Evolutionary conservation across 2,329 filamentous ascomycete genomes (phyloP), one percentile per base, ranked within the genome.

Genomic region (Clonostachys rosea): DNA sequence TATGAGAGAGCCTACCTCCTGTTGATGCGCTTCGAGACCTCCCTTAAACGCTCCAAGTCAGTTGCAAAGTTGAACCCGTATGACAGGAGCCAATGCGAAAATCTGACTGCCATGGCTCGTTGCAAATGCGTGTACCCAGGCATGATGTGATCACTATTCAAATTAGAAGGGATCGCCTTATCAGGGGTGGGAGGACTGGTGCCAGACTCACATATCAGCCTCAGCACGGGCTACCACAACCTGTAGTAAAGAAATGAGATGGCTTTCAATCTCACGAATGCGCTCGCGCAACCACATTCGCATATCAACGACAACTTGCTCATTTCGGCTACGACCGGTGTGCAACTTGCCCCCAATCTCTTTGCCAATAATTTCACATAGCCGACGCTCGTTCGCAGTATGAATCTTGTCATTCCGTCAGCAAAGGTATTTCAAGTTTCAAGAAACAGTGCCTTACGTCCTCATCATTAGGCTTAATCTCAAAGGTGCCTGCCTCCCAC

Each of bases 111-210:
- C 68, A 88, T 70, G 2, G 89, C 89, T 46, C 88, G 84, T 69
- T 95, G 90, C 35, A 94, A 70, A 67, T 95, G 90, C 13, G 89
- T 95, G 69, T 95, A 95, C 4, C 88, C 88, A 2, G 90, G 90
- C 87, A 95, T 94, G 59, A 95, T 65, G 53, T 81, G 75, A 55
- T 88, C 84, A 52, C 54, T 55, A 30, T 45, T 43, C 39, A 50
- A 47, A 34, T 50, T 50, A 52, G 43, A 57, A 52, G 34, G 51
- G 42, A 46, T 47, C 43, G 40, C 34, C 17, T 43, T 24, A 39
- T 51, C 34, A 41, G 46, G 50, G 37, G 42, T 24, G 5, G 24
- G 24, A 10, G 3, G 10, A 30, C 35, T 18, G 34, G 40, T 43
- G 46, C 34, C 42, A 34, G 34, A 16, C 50, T 52, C 54, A 54